phyloP scores from a whole-genome alignment of 495 filamentous ascomycete genomes.

The Penicillium cinerascens region DNA sequence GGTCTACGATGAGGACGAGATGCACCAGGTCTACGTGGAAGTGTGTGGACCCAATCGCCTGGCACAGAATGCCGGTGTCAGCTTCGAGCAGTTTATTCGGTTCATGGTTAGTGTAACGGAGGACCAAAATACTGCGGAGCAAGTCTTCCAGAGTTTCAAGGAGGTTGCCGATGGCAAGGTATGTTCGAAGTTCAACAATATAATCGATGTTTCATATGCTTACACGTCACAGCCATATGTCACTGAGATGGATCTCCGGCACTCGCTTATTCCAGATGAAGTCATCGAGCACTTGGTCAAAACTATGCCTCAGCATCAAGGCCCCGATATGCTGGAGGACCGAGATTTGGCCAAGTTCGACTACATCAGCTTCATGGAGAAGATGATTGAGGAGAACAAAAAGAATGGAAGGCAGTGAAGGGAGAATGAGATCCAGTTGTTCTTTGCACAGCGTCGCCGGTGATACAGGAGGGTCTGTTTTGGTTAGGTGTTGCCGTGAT shows the following conservation, averaged over 20 bases:
- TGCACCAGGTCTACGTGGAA: slow-evolving; percentile 84
- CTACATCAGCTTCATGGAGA: slow-evolving; percentile 91
- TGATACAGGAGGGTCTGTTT: slow-evolving; percentile 20
- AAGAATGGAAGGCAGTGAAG: slow-evolving; percentile 33
- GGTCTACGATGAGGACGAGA: slow-evolving; percentile 92
- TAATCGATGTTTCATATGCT: slow-evolving; percentile 2
- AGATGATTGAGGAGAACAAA: slow-evolving; percentile 49
- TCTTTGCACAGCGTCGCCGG: slow-evolving; percentile 29
- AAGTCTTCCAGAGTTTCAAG: slow-evolving; percentile 93
- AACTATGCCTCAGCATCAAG: slow-evolving; percentile 77
- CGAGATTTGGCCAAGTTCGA: slow-evolving; percentile 76
- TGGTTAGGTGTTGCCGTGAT: slow-evolving; percentile 18
- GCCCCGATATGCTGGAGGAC: slow-evolving; percentile 76
- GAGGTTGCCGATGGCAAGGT: slow-evolving; percentile 97
- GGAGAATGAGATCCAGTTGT: slow-evolving; percentile 11
- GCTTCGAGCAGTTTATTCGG: slow-evolving; percentile 96
- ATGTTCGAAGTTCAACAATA: slow-evolving; percentile 18
- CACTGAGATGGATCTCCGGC: slow-evolving; percentile 92
- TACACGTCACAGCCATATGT: slow-evolving; percentile 69
- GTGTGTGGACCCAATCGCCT: slow-evolving; percentile 56
- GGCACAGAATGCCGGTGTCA: slow-evolving; percentile 58
- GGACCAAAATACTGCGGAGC: slow-evolving; percentile 96
- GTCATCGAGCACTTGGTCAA: slow-evolving; percentile 87
- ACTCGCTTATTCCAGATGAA: slow-evolving; percentile 91
- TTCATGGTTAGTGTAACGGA: slow-evolving; percentile 99